phyloP scores from a whole-genome alignment of 1,284 basidiomycete genomes.

The Trichosporon coremiiforme region DNA sequence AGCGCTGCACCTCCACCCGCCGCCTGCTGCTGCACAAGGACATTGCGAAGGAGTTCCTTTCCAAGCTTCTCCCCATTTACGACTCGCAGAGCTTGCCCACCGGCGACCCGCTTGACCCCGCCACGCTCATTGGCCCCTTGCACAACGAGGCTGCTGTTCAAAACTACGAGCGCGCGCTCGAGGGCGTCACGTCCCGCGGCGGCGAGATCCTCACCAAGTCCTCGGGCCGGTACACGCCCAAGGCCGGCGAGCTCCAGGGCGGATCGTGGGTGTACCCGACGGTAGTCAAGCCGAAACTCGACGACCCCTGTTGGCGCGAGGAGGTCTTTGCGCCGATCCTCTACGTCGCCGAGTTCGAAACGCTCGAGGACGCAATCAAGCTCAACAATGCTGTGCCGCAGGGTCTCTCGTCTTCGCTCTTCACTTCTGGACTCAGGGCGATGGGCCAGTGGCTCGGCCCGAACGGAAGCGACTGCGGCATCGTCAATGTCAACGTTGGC shows the following conservation, averaged over 20 bases:
- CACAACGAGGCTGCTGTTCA: constrained; percentile 71
- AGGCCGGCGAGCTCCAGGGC: constrained; percentile 58
- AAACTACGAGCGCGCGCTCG: constrained; percentile 67
- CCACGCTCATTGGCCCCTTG: constrained; percentile 82
- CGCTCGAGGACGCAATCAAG: constrained; percentile 83
- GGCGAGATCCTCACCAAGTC: constrained; percentile 65
- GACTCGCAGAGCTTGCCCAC: constrained; percentile 68
- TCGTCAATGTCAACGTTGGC: constrained; percentile 88
- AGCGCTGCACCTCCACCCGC: constrained; percentile 91
- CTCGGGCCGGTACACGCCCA: constrained; percentile 42
- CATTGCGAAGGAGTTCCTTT: constrained; percentile 75
- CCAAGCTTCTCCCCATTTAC: constrained; percentile 64
- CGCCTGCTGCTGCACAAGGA: constrained; percentile 82
- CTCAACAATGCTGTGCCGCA: constrained; percentile 93
- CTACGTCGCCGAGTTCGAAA: constrained; percentile 84
- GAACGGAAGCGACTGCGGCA: constrained; percentile 79
- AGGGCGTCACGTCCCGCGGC: constrained; percentile 66
- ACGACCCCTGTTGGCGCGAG: constrained; percentile 51
- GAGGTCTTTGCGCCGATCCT: constrained; percentile 62
- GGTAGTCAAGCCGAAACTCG: constrained; percentile 62
- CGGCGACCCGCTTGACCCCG: constrained; percentile 75
- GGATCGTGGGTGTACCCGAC: constrained; percentile 90
- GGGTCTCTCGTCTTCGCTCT: constrained; percentile 81
- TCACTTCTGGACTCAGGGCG: constrained; percentile 79
- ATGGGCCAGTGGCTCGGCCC: constrained; percentile 91